Conservation (phyloP, 192 early-diverging fungal genomes). For the Chytriomyces hyalinus region DNA sequence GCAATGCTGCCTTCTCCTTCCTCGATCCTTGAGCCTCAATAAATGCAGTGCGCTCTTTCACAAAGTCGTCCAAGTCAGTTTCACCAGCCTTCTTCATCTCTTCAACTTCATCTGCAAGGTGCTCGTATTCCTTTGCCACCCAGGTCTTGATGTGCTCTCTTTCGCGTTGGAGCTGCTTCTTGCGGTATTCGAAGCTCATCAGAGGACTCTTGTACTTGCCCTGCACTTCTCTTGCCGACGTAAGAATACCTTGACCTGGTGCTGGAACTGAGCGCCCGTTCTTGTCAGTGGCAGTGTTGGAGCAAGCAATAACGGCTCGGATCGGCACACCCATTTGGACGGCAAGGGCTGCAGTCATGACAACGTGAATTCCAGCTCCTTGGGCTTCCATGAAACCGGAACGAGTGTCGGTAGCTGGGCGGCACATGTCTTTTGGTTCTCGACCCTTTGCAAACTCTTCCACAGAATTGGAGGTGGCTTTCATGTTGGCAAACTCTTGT, state of each 20-base stretch:
- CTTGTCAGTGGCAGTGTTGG: conserved; percentile 92
- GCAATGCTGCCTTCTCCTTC: conserved; percentile 75
- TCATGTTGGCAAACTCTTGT: conserved; percentile 96
- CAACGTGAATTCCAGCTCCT: conserved; percentile 85
- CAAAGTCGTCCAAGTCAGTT: conserved; percentile 48
- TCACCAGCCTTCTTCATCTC: conserved; percentile 52
- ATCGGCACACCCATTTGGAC: conserved; percentile 93
- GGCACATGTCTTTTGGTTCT: conserved; percentile 84
- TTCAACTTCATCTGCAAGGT: conserved; percentile 69
- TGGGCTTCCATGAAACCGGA: conserved; percentile 92
- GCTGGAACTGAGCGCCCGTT: conserved; percentile 92
- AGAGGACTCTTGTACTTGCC: conserved; percentile 62
- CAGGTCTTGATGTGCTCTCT: conserved; percentile 78
- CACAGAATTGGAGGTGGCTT: conserved; percentile 83
- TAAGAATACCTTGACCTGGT: conserved; percentile 92
- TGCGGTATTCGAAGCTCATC: conserved; percentile 84
- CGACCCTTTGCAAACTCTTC: conserved; percentile 88
- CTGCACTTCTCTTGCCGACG: conserved; percentile 78
- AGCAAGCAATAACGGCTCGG: conserved; percentile 86
- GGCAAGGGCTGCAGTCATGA: conserved; percentile 87
- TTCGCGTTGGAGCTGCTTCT: conserved; percentile 73
- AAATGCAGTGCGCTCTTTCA: conserved; percentile 58
- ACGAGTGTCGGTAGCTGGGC: conserved; percentile 88
- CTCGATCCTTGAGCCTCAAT: conserved; percentile 55
- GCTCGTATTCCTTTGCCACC: conserved; percentile 78